phyloP scores from a whole-genome alignment of 768 basidiomycete genomes.

The Floccularia luteovirens region DNA sequence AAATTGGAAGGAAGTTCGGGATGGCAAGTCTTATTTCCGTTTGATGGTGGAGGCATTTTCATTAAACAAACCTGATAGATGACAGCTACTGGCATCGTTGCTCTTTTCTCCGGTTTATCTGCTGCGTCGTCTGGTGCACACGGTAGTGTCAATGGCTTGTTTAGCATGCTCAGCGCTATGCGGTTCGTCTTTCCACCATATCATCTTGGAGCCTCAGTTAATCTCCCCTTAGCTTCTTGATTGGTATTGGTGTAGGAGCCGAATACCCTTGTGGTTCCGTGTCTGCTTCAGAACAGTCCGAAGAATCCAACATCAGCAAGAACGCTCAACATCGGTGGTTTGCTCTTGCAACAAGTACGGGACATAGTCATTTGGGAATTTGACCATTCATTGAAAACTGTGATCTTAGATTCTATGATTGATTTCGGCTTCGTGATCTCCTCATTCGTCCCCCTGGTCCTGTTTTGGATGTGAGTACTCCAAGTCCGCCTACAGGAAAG shows the following conservation, averaged over 20 bases:
- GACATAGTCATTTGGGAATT: constrained; percentile 2
- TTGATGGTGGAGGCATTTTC: constrained; percentile 6
- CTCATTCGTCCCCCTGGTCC: constrained; percentile 76
- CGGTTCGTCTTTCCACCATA: constrained; percentile 34
- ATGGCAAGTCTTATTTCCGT: constrained; percentile 48
- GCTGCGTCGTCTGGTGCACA: constrained; percentile 79
- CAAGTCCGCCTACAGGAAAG: too few relatives aligned
- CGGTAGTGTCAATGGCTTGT: constrained; percentile 57
- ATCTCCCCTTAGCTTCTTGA: constrained; percentile 51
- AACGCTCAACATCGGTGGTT: constrained; percentile 84
- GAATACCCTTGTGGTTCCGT: constrained; percentile 91
- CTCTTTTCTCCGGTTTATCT: constrained; percentile 75
- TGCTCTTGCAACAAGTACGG: constrained; percentile 82
- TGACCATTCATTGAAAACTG: background rate
- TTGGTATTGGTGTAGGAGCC: constrained; percentile 85
- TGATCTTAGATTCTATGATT: constrained; percentile 65
- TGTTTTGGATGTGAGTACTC: constrained; percentile 76
- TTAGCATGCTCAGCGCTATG: constrained; percentile 74
- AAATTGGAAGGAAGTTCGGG: constrained; percentile 80
- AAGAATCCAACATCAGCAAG: constrained; percentile 71
- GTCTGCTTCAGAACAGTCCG: constrained; percentile 84
- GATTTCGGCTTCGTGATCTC: constrained; percentile 77
- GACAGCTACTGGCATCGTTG: constrained; percentile 76
- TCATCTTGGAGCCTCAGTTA: background rate
- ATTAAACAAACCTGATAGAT: constrained; percentile 36